Percentiles rank a stretch among this genome's conserved stretches.
Conservation (phyloP, 192 early-diverging fungal genomes). For the Podila minutissima region DNA sequence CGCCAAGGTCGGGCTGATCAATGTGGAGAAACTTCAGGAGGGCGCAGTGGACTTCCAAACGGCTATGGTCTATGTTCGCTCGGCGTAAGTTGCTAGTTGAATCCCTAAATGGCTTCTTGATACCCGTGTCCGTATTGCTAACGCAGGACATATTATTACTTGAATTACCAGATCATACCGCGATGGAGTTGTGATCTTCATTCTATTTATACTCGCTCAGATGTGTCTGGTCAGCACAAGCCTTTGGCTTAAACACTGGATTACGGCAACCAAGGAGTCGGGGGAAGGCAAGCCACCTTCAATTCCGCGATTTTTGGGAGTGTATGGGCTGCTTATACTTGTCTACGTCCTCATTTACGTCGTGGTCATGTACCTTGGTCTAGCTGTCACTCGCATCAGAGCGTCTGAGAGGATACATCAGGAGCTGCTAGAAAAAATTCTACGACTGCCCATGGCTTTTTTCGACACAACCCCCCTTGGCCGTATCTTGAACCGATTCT, state of each 20-base stretch:
- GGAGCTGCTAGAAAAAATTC: constrained; percentile 68
- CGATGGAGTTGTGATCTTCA: constrained; percentile 57
- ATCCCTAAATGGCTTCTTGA: constrained; percentile 29
- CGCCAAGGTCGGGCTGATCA: constrained; percentile 44
- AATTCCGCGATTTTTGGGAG: constrained; percentile 11
- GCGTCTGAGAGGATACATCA: constrained; percentile 68
- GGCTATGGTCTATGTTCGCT: constrained; percentile 31
- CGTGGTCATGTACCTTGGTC: constrained; percentile 18
- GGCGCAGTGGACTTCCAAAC: constrained; percentile 14
- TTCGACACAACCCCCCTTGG: constrained; percentile 75
- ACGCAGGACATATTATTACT: not conserved
- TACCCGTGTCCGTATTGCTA: too few species aligned
- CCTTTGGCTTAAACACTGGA: constrained; percentile 71
- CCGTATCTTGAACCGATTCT: constrained; percentile 72
- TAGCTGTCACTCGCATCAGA: constrained; percentile 54
- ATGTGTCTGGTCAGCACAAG: constrained; percentile 58
- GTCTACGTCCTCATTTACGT: constrained; percentile 34
- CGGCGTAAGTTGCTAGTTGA: constrained; percentile 51
- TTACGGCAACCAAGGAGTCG: constrained; percentile 51
- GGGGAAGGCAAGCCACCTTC: constrained; percentile 34
- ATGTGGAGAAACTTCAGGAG: constrained; percentile 14
- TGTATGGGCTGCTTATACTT: constrained; percentile 14
- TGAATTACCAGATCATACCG: constrained; percentile 11
- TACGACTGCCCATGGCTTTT: constrained; percentile 67
- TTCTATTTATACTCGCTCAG: constrained; percentile 57